phyloP scores from a whole-genome alignment of 1,139 yeast species.

The Debaryomyces psychrophilus region DNA sequence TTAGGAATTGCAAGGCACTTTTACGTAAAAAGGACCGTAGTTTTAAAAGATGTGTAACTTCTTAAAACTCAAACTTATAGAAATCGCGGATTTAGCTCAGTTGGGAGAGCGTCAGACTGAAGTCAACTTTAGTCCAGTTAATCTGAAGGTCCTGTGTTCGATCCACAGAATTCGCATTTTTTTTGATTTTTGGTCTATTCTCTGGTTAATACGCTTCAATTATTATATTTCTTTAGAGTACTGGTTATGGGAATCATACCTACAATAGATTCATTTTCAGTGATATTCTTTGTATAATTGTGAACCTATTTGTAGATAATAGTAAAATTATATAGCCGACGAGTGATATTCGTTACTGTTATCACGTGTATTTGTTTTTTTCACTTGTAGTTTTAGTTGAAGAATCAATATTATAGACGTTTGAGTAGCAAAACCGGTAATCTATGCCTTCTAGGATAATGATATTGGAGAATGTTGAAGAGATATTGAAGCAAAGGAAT shows the following conservation, averaged over 20 bases:
- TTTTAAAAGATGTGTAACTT: too few relatives aligned
- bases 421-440: background rate
- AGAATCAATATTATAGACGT: background rate
- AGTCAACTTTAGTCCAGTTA: slow-evolving; percentile 38
- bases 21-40: too few relatives aligned
- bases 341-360: slow-evolving; percentile 11
- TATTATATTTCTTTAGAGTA: background rate
- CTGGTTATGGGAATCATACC: background rate
- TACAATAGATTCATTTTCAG: background rate
- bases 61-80: too few relatives aligned
- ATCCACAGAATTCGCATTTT: slow-evolving; percentile 54
- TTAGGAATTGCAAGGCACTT: background rate
- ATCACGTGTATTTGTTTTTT: slow-evolving; percentile 11
- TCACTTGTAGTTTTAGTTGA: background rate
- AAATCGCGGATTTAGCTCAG: slow-evolving; percentile 49
- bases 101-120: slow-evolving; percentile 62
- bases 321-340: background rate
- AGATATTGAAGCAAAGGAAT: slow-evolving; percentile 9
- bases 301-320: background rate
- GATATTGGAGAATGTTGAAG: slow-evolving; percentile 8
- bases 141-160: slow-evolving; percentile 62
- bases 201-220: background rate
- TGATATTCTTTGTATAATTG: too few relatives aligned
- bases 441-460: slow-evolving; percentile 4
- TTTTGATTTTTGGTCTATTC: background rate